Base-by-base conservation (phyloP, 257 asterid species). In the Nicotiana obtusifolia region DNA sequence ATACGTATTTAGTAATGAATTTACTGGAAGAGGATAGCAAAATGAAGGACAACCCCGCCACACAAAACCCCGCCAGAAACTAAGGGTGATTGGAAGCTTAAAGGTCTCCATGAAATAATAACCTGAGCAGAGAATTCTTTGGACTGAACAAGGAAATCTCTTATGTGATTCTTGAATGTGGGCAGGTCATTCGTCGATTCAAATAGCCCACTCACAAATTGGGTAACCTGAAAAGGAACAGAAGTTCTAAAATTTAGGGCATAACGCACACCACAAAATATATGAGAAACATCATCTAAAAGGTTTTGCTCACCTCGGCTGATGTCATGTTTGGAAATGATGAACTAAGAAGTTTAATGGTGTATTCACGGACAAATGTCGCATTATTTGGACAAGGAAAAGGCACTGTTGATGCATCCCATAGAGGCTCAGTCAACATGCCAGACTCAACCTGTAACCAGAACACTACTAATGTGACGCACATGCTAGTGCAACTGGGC, bases 121-220 rank as follows among this genome's bases (percentile, higher is more conserved):
- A 96, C 99, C 98, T 96, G 99, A 81, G 98, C 98, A 56, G 99
- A 94, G 84, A 96, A 96, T 81, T 92, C 99, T 84, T 96, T 96
- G 16, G 99, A 94, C 84, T 96, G 99, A 84, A 93, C 92, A 57
- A 96, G 99, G 85, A 96, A 96, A 84, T 96, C 99, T 84, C 98
- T 86, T 76, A 94, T 93, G 79, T 91, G 97, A 88, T 92, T 88
- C 86, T 94, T 96, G 94, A 96, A 96, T 17, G 90, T 65, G 5
- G 97, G 17, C 69, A 89, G 90, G 81, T 96, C 97, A 53, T 60
- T 52, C 75, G 93, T 87, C 0, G 98, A 93, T 83, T 93, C 98
- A 60, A 93, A 85, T 78, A 96, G 98, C 49, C 94, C 95, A 84
- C 87, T 91, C 68, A 96, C 99, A 83, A 94, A 94, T 82, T 92